Evolutionary conservation across 352 stramenopile species (phyloP), one percentile per base, ranked within the genome.

Genomic region (Globisporangium radiosum): DNA sequence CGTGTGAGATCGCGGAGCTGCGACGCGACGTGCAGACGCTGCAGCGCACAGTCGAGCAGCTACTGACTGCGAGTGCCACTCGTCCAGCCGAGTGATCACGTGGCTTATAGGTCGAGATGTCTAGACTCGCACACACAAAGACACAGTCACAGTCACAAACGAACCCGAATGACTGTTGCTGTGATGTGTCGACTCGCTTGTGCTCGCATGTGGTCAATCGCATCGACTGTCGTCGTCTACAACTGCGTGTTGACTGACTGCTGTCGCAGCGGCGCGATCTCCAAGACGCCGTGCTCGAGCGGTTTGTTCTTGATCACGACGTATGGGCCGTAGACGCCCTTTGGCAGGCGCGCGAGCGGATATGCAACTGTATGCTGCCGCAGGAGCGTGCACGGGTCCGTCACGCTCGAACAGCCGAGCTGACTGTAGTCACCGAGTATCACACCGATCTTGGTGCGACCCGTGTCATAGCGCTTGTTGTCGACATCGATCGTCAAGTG

Each of bases 261-360:
- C 19, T 25, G 19, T 57, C 60, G 58, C 17, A 87, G 19, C 5
- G 75, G 59, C 33, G 66, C 70, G 17, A 85, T 64, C 43, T 90
- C 77, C 36, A 91, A 15, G 39, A 91, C 81, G 4, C 81, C 83
- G 8, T 75, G 75, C 51, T 88, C 77, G 62, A 90, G 70, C 13
- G 83, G 81, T 42, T 91, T 91, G 70, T 91, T 91, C 68, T 91
- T 93, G 69, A 92, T 70, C 13, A 92, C 66, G 4, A 79, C 60
- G 45, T 85, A 71, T 3, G 81, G 76, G 2, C 79, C 83, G 52
- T 93, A 93, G 25, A 90, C 70, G 13, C 72, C 76, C 39, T 90
- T 90, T 25, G 60, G 63, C 37, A 93, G 63, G 11, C 83, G 59
- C 37, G 83, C 77, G 43, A 92, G 75, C 4, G 83, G 73, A 36